phyloP scores from a whole-genome alignment of 768 basidiomycete genomes.

The Termitomyces sp. region DNA sequence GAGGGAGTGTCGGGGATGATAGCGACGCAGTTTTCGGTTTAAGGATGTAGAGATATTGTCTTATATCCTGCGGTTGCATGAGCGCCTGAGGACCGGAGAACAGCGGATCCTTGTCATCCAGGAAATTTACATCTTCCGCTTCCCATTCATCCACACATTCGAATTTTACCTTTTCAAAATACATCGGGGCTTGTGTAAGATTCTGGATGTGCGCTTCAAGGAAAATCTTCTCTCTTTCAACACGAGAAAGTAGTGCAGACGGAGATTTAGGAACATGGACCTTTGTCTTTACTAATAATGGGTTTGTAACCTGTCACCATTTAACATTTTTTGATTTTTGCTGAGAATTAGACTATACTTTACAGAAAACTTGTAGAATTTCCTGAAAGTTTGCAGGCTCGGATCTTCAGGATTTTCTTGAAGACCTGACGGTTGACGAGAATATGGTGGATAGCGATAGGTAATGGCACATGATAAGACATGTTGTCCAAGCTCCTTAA shows the following conservation, averaged over 20 bases:
- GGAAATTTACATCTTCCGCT: slow-evolving; percentile 47
- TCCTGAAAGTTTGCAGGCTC: slow-evolving; percentile 65
- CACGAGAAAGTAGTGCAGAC: slow-evolving; percentile 55
- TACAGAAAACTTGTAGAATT: slow-evolving; percentile 91
- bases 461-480: slow-evolving; percentile 81
- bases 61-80: slow-evolving; percentile 78
- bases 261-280: slow-evolving; percentile 76
- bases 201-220: slow-evolving; percentile 94
- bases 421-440: slow-evolving; percentile 43
- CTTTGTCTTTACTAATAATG: slow-evolving; percentile 92
- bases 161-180: slow-evolving; percentile 77
- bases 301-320: slow-evolving; percentile 74
- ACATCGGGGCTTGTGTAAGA: slow-evolving; percentile 67
- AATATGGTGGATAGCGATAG: slow-evolving; percentile 67
- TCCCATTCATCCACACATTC: slow-evolving; percentile 68
- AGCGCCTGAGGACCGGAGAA: slow-evolving; percentile 62
- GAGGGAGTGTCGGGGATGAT: slow-evolving; percentile 44
- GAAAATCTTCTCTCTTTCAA: slow-evolving; percentile 77
- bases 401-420: slow-evolving; percentile 49
- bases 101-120: slow-evolving; percentile 28
- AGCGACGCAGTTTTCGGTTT: slow-evolving; percentile 41
- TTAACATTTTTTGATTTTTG: neutral
- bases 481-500: slow-evolving; percentile 91
- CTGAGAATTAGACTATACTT: slow-evolving; percentile 22
- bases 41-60: slow-evolving; percentile 87